Percentiles rank a stretch among this genome's conserved stretches.
These are phyloP conservation scores for Venturia carpophila DNA, from an alignment of 2,329 filamentous ascomycete species.

Conservation along the genomic window DNA sequence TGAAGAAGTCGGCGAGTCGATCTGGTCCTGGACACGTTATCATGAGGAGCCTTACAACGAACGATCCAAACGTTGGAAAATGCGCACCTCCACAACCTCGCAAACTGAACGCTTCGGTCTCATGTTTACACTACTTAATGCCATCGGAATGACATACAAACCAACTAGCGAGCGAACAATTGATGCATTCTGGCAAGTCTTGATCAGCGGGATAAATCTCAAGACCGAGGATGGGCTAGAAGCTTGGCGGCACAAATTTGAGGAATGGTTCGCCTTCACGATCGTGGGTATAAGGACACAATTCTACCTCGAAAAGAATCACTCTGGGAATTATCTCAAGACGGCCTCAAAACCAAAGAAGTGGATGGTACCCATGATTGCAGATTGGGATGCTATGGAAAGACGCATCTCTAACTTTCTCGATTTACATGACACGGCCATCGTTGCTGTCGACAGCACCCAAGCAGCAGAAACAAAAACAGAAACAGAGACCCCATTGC, in stretches of 20 bases:
- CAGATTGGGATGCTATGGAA: slow-evolving; percentile 14
- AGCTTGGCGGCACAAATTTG: slow-evolving; percentile 12
- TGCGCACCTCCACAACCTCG: neutral
- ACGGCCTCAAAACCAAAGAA: neutral
- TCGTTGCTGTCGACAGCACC: neutral
- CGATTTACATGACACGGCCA: slow-evolving; percentile 15
- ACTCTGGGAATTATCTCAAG: neutral
- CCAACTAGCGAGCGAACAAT: slow-evolving; percentile 16
- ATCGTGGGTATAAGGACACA: slow-evolving; percentile 3
- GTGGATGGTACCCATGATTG: slow-evolving; percentile 17
- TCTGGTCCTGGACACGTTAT: slow-evolving; percentile 18
- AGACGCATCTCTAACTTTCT: slow-evolving; percentile 15
- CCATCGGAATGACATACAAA: slow-evolving; percentile 6
- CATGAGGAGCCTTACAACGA: slow-evolving; percentile 16
- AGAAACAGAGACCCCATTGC: neutral
- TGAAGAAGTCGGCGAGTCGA: slow-evolving; percentile 17
- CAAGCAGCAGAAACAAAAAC: no score
- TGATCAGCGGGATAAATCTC: slow-evolving; percentile 16
- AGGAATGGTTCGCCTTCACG: slow-evolving; percentile 18
- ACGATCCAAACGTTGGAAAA: neutral
- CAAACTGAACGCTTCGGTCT: slow-evolving; percentile 17
- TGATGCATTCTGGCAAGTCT: slow-evolving; percentile 18
- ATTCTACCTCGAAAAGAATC: slow-evolving; percentile 11
- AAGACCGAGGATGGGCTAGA: neutral
- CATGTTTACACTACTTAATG: slow-evolving; percentile 18